These are phyloP conservation scores for Acmispon strigosus DNA, from an alignment of 306 rosid species.

Conservation along the genomic window DNA sequence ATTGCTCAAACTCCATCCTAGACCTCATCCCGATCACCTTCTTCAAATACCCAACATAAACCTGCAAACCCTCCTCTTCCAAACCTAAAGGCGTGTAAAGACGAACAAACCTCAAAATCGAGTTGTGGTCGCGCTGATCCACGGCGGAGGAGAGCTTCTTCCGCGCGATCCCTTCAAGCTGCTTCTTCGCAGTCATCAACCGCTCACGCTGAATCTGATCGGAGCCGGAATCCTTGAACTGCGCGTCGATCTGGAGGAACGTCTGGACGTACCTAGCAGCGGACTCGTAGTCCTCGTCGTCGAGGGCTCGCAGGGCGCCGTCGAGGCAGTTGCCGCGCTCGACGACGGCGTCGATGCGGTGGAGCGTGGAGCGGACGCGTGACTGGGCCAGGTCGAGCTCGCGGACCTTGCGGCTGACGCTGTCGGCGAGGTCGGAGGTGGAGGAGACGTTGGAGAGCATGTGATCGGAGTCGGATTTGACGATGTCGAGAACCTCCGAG, in stretches of 20 bases:
- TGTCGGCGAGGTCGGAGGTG: slow-evolving; percentile 26
- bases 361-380: slow-evolving; percentile 61
- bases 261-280: slow-evolving; percentile 31
- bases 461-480: too few species aligned
- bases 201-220: too few species aligned
- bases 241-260: too few species aligned
- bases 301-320: slow-evolving; percentile 57
- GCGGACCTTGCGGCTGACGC: slow-evolving; percentile 49
- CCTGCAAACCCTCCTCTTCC: slow-evolving; percentile 82
- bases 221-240: too few species aligned
- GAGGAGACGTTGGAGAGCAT: slow-evolving; percentile 15
- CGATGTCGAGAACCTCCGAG: too few species aligned
- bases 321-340: slow-evolving; percentile 65
- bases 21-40: slow-evolving; percentile 85
- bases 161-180: slow-evolving; percentile 36
- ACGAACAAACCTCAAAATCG: slow-evolving; percentile 53
- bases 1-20: slow-evolving; percentile 60
- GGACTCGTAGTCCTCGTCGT: slow-evolving; percentile 54
- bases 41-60: slow-evolving; percentile 69
- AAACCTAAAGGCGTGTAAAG: slow-evolving; percentile 61
- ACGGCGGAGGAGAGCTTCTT: slow-evolving; percentile 66
- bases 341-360: slow-evolving; percentile 71
- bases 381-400: slow-evolving; percentile 75
- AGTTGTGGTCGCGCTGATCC: slow-evolving; percentile 65
- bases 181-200: too few species aligned